These are phyloP conservation scores for Fusarium brevicatenulatum DNA, from an alignment of 2,329 filamentous ascomycete species.

Conservation along the genomic window DNA sequence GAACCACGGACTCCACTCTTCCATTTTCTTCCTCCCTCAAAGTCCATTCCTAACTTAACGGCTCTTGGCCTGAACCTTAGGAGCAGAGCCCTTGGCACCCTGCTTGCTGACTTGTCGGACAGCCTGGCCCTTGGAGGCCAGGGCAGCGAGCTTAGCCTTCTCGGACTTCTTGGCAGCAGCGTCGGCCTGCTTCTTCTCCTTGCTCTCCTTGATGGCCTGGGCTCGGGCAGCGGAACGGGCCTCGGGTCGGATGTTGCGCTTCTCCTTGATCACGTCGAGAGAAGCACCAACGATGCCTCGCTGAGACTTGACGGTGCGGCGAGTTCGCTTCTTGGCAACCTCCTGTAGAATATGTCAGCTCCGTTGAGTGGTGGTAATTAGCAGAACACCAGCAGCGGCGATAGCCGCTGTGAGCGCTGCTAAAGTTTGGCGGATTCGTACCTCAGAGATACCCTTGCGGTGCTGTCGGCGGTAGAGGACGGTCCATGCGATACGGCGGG, in stretches of 20 bases:
- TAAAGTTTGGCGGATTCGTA: slow-evolving; percentile 62
- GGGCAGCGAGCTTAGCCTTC: slow-evolving; percentile 92
- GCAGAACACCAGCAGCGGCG: background rate
- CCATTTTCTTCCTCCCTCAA: slow-evolving; percentile 40
- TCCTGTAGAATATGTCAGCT: slow-evolving; percentile 74
- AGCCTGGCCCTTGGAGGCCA: slow-evolving; percentile 79
- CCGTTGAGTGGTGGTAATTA: slow-evolving; percentile 19
- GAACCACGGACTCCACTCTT: slow-evolving; percentile 54
- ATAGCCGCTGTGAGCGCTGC: background rate
- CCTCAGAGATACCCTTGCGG: slow-evolving; percentile 99
- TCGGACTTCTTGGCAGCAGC: slow-evolving; percentile 97
- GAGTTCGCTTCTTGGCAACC: slow-evolving; percentile 99
- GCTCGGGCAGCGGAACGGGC: slow-evolving; percentile 90
- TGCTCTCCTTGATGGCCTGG: slow-evolving; percentile 94
- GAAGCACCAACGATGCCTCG: slow-evolving; percentile 99
- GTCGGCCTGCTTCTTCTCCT: slow-evolving; percentile 94
- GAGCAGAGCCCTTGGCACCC: slow-evolving; percentile 88
- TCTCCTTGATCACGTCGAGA: slow-evolving; percentile 99
- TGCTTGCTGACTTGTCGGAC: slow-evolving; percentile 93
- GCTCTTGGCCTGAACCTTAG: slow-evolving; percentile 86
- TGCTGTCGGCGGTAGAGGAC: slow-evolving; percentile 98
- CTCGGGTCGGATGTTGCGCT: slow-evolving; percentile 92
- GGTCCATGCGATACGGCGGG: slow-evolving; percentile 98
- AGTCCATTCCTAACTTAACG: slow-evolving; percentile 63
- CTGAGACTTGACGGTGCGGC: slow-evolving; percentile 98